These are phyloP conservation scores for Boletellus ananas DNA, from an alignment of 768 basidiomycete genomes.

Conservation along the genomic window DNA sequence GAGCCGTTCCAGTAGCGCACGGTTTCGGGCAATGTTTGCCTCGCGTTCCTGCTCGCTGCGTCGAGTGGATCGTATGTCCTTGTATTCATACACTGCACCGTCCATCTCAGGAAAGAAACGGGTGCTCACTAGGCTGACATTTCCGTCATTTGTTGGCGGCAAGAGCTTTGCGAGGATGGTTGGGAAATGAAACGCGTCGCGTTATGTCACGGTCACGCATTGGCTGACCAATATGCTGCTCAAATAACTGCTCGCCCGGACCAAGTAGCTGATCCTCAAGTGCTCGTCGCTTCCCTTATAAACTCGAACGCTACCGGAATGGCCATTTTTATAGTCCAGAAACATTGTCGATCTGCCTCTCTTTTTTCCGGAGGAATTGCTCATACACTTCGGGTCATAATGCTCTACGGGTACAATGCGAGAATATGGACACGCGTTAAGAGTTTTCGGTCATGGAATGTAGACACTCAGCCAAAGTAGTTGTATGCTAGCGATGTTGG, in stretches of 20 bases:
- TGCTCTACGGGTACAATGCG: not conserved
- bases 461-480: constrained; percentile 40
- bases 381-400: not conserved
- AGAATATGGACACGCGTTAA: not conserved
- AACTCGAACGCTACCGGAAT: too few relatives aligned
- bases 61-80: not conserved
- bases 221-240: too few relatives aligned
- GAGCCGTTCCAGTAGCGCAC: constrained; percentile 66
- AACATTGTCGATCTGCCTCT: too few relatives aligned
- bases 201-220: constrained; percentile 30
- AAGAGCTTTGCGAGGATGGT: not conserved
- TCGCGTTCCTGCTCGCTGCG: constrained; percentile 67
- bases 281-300: too few relatives aligned
- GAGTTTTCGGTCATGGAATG: not conserved
- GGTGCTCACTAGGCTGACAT: constrained; percentile 51
- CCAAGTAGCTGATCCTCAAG: too few relatives aligned
- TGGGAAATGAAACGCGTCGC: constrained; percentile 23
- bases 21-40: constrained; percentile 79
- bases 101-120: too few relatives aligned
- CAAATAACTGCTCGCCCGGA: too few relatives aligned
- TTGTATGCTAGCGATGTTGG: constrained; percentile 54
- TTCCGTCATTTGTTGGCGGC: constrained; percentile 35
- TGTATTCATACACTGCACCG: not conserved
- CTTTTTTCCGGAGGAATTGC: too few relatives aligned
- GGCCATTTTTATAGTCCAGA: too few relatives aligned